These are phyloP conservation scores for Biscogniauxia mediterranea DNA, from an alignment of 2,329 filamentous ascomycete genomes.

Conservation along the genomic window DNA sequence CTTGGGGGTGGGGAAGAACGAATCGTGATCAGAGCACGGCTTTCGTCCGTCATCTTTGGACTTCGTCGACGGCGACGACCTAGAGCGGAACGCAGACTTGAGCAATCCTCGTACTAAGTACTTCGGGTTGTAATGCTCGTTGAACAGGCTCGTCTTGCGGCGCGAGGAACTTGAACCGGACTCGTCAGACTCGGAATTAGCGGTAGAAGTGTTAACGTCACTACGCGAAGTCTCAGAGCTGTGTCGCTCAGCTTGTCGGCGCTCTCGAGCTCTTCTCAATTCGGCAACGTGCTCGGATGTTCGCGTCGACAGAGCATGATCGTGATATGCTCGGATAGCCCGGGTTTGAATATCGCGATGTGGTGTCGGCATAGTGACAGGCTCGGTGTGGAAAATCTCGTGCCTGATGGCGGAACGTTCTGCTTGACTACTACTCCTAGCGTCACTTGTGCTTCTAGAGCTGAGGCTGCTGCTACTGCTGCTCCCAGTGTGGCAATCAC, in stretches of 20 bases:
- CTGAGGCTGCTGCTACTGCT: neutral
- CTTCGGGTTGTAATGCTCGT: conserved; percentile 11
- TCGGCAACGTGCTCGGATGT: neutral
- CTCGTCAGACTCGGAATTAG: neutral
- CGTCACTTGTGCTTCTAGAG: too few relatives aligned
- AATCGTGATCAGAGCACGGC: conserved; percentile 6
- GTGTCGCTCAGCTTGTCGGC: neutral
- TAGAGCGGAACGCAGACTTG: neutral
- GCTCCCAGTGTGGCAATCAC: neutral
- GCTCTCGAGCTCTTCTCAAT: neutral
- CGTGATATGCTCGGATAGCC: neutral
- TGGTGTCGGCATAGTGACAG: neutral
- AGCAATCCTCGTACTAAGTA: conserved; percentile 15
- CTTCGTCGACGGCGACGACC: neutral
- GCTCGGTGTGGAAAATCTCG: neutral
- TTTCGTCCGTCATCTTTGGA: neutral
- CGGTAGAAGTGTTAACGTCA: neutral
- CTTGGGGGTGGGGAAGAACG: conserved; percentile 26
- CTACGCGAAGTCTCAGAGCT: neutral
- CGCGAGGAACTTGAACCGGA: neutral
- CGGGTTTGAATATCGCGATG: neutral
- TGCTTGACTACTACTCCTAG: too few relatives aligned
- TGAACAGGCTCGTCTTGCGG: conserved; percentile 2
- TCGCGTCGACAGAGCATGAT: neutral
- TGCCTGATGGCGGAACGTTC: neutral